Percentiles rank a stretch among this genome's conserved stretches.
phyloP scores from a whole-genome alignment of 345 rosid species.

The Aquilaria sinensis region DNA sequence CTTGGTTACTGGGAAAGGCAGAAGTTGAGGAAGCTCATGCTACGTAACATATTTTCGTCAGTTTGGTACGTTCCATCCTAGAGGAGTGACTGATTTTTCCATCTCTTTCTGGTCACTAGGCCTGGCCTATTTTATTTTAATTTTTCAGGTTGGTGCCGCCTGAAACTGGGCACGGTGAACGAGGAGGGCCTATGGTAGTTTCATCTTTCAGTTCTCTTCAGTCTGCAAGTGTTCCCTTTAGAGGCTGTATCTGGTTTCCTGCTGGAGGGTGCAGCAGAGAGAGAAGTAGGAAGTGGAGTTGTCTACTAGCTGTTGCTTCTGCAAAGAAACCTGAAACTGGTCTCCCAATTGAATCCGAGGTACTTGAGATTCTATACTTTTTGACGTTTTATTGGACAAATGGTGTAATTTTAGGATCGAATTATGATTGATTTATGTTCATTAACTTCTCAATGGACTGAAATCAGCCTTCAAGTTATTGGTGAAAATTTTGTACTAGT shows the following conservation, averaged over 20 bases:
- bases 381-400: background rate
- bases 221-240: constrained; percentile 8
- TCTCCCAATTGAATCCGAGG: constrained; percentile 14
- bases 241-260: constrained; percentile 1
- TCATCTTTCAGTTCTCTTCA: constrained; percentile 8
- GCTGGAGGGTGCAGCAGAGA: background rate
- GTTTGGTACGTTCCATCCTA: too few relatives aligned
- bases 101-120: too few relatives aligned
- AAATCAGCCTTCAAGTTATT: background rate
- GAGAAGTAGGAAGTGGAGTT: constrained; percentile 9
- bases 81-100: too few relatives aligned
- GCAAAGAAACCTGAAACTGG: constrained; percentile 5
- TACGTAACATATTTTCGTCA: too few relatives aligned
- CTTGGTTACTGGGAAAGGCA: too few relatives aligned
- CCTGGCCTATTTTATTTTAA: too few relatives aligned
- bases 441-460: background rate
- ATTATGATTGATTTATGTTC: background rate
- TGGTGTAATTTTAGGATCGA: background rate
- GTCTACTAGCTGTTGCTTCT: constrained; percentile 16
- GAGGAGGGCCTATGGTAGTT: constrained; percentile 1
- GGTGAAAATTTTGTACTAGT: background rate
- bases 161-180: too few relatives aligned
- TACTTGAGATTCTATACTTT: background rate
- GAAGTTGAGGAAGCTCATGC: too few relatives aligned
- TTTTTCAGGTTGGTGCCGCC: too few relatives aligned